Conservation (phyloP, 768 basidiomycete species). For the Hortiboletus flavorubellus region DNA sequence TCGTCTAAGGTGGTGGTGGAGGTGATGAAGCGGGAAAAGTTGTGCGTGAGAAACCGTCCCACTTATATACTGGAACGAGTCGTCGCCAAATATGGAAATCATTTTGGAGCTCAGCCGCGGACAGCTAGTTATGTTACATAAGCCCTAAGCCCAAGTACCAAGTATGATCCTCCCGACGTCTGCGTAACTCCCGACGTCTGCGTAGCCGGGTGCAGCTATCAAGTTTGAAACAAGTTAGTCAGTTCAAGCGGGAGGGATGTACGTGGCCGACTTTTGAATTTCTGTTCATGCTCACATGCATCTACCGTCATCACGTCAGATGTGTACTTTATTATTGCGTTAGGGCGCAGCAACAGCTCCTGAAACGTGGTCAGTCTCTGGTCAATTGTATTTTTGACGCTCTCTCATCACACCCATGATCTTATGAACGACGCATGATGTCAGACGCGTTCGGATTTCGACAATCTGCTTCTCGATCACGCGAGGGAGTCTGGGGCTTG, state of each 20-base stretch:
- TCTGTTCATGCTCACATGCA: neutral
- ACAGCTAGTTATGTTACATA: no score
- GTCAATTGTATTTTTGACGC: neutral
- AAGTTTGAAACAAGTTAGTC: slow-evolving; percentile 60
- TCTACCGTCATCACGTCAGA: slow-evolving; percentile 31
- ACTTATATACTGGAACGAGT: no score
- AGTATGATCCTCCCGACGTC: neutral
- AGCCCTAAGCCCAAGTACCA: no score
- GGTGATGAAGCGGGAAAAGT: no score
- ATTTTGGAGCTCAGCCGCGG: no score
- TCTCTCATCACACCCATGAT: neutral
- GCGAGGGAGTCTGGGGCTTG: slow-evolving; percentile 44
- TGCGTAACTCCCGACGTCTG: slow-evolving; percentile 21
- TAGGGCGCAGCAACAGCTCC: slow-evolving; percentile 45
- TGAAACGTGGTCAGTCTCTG: slow-evolving; percentile 57
- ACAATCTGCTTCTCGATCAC: slow-evolving; percentile 55
- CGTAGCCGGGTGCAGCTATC: slow-evolving; percentile 57
- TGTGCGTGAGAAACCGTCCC: no score
- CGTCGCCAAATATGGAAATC: no score
- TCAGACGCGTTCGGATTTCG: slow-evolving; percentile 56
- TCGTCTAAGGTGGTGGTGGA: no score
- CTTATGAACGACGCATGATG: neutral
- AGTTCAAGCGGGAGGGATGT: slow-evolving; percentile 57
- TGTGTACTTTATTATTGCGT: slow-evolving; percentile 50
- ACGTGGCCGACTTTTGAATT: slow-evolving; percentile 19